These are phyloP conservation scores for Annulohypoxylon stygium DNA, from an alignment of 495 filamentous ascomycete genomes.

Conservation along the genomic window DNA sequence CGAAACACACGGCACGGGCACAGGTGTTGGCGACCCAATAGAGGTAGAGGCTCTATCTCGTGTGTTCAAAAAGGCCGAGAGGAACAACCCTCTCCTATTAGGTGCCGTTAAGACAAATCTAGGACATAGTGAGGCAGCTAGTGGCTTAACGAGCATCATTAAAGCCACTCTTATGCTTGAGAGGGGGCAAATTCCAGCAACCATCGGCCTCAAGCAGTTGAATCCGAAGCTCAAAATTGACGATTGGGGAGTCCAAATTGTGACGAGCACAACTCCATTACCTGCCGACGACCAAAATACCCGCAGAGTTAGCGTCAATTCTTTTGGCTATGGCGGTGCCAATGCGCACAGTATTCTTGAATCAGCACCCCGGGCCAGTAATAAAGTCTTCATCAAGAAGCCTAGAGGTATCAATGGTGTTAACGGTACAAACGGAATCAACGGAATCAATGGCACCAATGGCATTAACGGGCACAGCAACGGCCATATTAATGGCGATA, in stretches of 20 bases:
- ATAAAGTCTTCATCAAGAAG: not conserved
- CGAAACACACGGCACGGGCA: constrained; percentile 67
- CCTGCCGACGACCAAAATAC: constrained; percentile 11
- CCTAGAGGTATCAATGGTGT: constrained; percentile 1
- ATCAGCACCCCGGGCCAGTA: not conserved
- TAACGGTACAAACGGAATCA: not conserved
- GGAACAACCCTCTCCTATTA: constrained; percentile 2
- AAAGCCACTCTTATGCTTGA: constrained; percentile 60
- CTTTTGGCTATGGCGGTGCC: constrained; percentile 53
- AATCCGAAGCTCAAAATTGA: constrained; percentile 55
- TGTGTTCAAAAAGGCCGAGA: not conserved
- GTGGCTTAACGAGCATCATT: constrained; percentile 59
- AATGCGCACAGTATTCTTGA: constrained; percentile 49
- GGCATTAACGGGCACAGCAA: not conserved
- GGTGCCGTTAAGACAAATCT: constrained; percentile 26
- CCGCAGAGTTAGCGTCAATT: constrained; percentile 46
- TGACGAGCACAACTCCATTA: constrained; percentile 27
- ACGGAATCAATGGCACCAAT: not conserved
- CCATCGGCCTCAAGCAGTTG: constrained; percentile 54
- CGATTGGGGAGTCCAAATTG: constrained; percentile 48
- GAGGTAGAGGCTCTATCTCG: constrained; percentile 56
- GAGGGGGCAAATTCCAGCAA: constrained; percentile 57
- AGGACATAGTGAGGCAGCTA: constrained; percentile 56
- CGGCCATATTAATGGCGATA: not conserved
- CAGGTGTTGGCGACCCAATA: constrained; percentile 61